Base-by-base conservation (phyloP, 345 rosid species). In the Melaleuca quinquenervia region DNA sequence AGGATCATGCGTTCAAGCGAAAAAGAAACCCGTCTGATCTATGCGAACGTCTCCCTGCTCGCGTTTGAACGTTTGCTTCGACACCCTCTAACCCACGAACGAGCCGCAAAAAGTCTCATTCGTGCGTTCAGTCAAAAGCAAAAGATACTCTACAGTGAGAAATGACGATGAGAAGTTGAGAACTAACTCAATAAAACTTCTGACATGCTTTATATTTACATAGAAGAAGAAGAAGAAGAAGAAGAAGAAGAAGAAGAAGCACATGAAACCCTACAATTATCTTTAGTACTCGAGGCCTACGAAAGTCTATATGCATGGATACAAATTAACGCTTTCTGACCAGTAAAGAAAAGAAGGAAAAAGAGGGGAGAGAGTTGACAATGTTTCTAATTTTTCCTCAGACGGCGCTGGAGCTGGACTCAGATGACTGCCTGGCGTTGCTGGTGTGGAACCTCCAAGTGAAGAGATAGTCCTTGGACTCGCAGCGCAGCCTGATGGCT, bases 361-460 rank as follows among this genome's bases (percentile, higher is more conserved):
- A 41, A 41, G 4, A 56, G 32, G 64, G 64, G 26, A 58, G 18
- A n/a, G 18, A n/a, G 70, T 58, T 27, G 36, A 70, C 48, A 41
- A 41, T 32, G 80, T 32, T 70, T 29, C 18, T 5, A 8, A 41
- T 41, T 41, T 41, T 41, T 70, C n/a, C n/a, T 70, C 48, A 70
- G 78, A 70, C 45, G 11, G 85, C 91, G 44, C 84, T 87, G 90
- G 85, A 85, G 78, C 87, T 86, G 80, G 90, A 85, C 53, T 48
- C 90, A 41, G 91, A 91, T 45, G 78, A 5, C 24, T 24, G 78
- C 78, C 78, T 16, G 45, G 45, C 91, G 84, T 52, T 56, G 36
- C 83, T 85, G 49, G 91, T 91, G 84, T 96, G 96, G 87, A 96
- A 93, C 95, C 94, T 95, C 99, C 99, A 96, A 12, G 84, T 80